Base-by-base conservation (phyloP, 805 yeast genomes). In the Metschnikowia cubensis region DNA sequence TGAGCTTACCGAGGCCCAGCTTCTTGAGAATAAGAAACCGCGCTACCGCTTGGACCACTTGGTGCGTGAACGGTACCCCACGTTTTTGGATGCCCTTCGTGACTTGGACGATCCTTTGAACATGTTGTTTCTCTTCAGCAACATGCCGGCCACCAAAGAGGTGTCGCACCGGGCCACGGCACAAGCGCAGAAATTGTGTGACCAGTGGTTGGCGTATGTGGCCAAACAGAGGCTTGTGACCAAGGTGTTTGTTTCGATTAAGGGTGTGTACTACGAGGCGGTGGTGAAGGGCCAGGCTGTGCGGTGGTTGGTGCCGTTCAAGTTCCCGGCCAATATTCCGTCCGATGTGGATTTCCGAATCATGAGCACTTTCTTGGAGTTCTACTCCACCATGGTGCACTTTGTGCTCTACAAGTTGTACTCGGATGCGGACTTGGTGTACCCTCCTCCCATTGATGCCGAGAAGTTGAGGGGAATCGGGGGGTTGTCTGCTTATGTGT, bases 221-320 rank as follows among this genome's bases (percentile, higher is more conserved):
- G 89, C 98, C 13, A 84, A 84, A 60, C 96, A 92, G 67, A 79
- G 90, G 62, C 73, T 83, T 34, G 71, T 94, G 58, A 82, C 84
- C 59, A 94, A 92, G 68, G 96, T 90, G 14, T 94, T 94, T 72
- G 97, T 94, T 35, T 87, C 96, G 44, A 92, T 94, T 64, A 94
- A 94, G 70, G 99, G 99, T 73, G 95, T 92, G 15, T 94, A 94
- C 70, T 94, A 92, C 66, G 89, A 90, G 67, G 98, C 97, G 33
- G 80, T 67, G 54, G 83, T 94, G 42, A 84, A 80, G 67, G 99
- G 99, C 58, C 96, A 90, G 69, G 96, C 89, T 58, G 79, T 94
- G 42, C 81, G 92, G 71, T 94, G 99, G 99, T 81, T 94, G 52
- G 96, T 89, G 42, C 99, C 99, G 21, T 94, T 85, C 80, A 94